Evolutionary conservation across 257 asterid genomes (phyloP), one percentile per base, ranked within the genome.

Genomic region (Nicotiana paniculata): DNA sequence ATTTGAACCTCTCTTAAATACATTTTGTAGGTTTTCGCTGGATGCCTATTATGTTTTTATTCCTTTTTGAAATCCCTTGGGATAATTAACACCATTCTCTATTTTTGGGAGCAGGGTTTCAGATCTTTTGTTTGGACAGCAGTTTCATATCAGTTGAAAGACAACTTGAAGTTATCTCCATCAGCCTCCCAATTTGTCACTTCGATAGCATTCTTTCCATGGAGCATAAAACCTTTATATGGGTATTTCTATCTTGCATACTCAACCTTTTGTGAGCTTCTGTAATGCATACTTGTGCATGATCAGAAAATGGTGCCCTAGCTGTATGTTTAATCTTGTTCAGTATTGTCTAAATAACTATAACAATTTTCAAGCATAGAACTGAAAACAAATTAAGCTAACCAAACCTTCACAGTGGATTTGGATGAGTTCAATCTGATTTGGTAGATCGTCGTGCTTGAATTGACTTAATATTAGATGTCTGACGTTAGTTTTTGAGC

Each of bases 61-160:
- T 43, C 30, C 54, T 37, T 17, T 59, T 17, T 61, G 28, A 81
- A 1, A 28, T 76, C 57, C 2, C 15, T 63, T 0, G 61, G 6
- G 72, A 28, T 35, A 24, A 17, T n/a, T 57, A 58, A 30, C 67
- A 66, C 28, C 55, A 28, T 75, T 74, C 80, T 79, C 78, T 17
- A 51, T 61, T 79, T 66, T 21, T 85, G 84, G 83, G 83, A 90
- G 82, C 94, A 95, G 99, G 99, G 99, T 32, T 95, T 95, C 87
- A 93, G 99, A 88, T 95, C 98, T 80, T 95, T 93, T 77, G 99
- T 94, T 33, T 95, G 99, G 99, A 95, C 98, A 77, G 97, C 98
- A 32, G 98, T 95, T 81, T 93, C 98, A 15, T 95, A 95, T 88
- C 97, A 91, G 90, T 90, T 95, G 83, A 95, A 95, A 91, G 99